Evolutionary conservation across 2,329 filamentous ascomycete species (phyloP), one percentile per base, ranked within the genome.

Genomic region (Iodosphaeria phyllophila): DNA sequence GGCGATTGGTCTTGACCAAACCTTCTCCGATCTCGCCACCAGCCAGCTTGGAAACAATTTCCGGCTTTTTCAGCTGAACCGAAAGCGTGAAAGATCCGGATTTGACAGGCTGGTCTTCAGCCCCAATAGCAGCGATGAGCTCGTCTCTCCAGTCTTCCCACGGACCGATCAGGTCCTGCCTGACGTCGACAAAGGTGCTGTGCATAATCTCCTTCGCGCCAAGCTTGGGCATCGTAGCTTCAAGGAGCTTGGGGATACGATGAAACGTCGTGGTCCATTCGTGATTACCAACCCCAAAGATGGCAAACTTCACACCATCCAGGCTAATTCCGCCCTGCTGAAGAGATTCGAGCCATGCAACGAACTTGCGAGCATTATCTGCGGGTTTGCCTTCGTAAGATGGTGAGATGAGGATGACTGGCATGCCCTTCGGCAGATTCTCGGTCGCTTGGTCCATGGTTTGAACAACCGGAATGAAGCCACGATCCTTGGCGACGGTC

Each of bases 341-440:
- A 6, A 56, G 42, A 5, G 36, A 46, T 30, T 58, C 51, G 6
- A 71, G 43, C 64, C 64, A 71, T 15, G 56, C 46, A 19, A 60
- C 53, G 32, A 70, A 70, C 25, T 58, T 52, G 0, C 45, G 51
- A 0, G 64, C 64, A 28, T 71, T 68, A 32, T 69, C 64, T 0
- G 62, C 53, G 1, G 64, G 61, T 15, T 62, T 47, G 1, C 65
- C 66, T 37, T 72, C 65, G 30, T 69, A 70, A 2, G 56, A 60
- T 2, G 64, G 52, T 0, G 59, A 59, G 28, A 71, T 54, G 22
- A 71, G 51, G 8, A 67, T 44, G 3, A 64, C 45, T 0, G 64
- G 63, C 8, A 52, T 47, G 17, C 53, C 45, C 24, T 44, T 55
- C 0, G 60, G 54, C 3, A 70, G 35, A 11, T 54, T 52, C 21